phyloP scores from a whole-genome alignment of 352 stramenopile species.

The Pythium periplocum region DNA sequence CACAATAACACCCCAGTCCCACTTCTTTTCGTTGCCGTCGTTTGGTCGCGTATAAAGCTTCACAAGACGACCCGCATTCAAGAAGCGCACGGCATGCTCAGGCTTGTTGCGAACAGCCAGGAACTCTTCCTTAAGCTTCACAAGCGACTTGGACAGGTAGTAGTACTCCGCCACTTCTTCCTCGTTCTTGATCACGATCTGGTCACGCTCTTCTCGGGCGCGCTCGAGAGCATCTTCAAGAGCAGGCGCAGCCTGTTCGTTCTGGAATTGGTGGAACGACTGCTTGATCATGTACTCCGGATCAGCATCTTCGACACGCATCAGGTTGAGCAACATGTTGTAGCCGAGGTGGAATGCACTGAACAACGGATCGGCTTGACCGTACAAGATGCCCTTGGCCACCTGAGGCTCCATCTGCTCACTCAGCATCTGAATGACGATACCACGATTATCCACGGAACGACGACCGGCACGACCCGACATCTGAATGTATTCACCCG shows the following conservation, averaged over 20 bases:
- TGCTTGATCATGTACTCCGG: slow-evolving; percentile 98
- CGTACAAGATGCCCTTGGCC: slow-evolving; percentile 92
- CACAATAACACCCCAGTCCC: slow-evolving; percentile 84
- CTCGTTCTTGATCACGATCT: slow-evolving; percentile 90
- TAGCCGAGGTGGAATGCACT: slow-evolving; percentile 97
- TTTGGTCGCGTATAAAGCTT: slow-evolving; percentile 68
- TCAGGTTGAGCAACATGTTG: slow-evolving; percentile 99
- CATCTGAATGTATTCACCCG: slow-evolving; percentile 96
- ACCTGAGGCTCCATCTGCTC: slow-evolving; percentile 98
- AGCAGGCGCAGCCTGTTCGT: slow-evolving; percentile 70
- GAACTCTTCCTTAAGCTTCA: slow-evolving; percentile 91
- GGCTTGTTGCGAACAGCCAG: slow-evolving; percentile 89
- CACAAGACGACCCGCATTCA: slow-evolving; percentile 92
- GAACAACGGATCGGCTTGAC: slow-evolving; percentile 59
- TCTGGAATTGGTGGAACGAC: slow-evolving; percentile 96
- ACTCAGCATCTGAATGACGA: slow-evolving; percentile 99
- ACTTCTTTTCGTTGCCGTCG: slow-evolving; percentile 45
- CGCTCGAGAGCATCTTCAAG: slow-evolving; percentile 78
- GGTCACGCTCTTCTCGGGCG: slow-evolving; percentile 75
- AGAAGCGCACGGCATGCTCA: slow-evolving; percentile 90
- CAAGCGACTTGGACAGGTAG: slow-evolving; percentile 89
- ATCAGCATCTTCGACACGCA: slow-evolving; percentile 96
- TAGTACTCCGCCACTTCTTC: slow-evolving; percentile 87
- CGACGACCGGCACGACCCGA: slow-evolving; percentile 95
- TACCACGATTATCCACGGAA: slow-evolving; percentile 96